These are phyloP conservation scores for Yamagishiella unicocca DNA, from an alignment of 139 green algal species.

Conservation along the genomic window DNA sequence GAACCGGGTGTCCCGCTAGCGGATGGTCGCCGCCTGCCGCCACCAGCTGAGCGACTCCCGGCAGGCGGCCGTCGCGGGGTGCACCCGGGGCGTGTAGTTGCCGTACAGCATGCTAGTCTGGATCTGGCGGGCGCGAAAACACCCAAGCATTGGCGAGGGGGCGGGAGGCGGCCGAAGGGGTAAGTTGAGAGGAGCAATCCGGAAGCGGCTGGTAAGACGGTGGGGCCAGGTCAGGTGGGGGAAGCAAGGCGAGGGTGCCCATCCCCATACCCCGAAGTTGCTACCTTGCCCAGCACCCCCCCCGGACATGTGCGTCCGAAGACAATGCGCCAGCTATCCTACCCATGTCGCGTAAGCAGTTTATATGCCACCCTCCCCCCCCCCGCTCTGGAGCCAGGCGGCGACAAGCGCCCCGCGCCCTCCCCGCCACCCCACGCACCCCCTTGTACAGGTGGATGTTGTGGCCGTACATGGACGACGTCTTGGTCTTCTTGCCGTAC, in stretches of 20 bases:
- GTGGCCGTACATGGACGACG: slow-evolving; percentile 46
- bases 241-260: too few relatives aligned
- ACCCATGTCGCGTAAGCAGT: too few relatives aligned
- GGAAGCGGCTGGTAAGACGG: too few relatives aligned
- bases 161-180: background rate
- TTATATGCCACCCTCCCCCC: too few relatives aligned
- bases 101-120: slow-evolving; percentile 44
- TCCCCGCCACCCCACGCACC: background rate
- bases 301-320: too few relatives aligned
- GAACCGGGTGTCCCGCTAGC: too few relatives aligned
- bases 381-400: background rate
- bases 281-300: too few relatives aligned
- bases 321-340: too few relatives aligned
- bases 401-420: background rate
- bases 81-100: slow-evolving; percentile 36
- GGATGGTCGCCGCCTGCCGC: background rate
- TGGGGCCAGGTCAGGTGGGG: too few relatives aligned
- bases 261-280: too few relatives aligned
- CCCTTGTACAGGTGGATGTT: slow-evolving; percentile 25
- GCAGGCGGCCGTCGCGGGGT: slow-evolving; percentile 44
- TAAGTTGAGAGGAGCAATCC: too few relatives aligned
- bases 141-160: too few relatives aligned
- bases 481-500: slow-evolving; percentile 20
- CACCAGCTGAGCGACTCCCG: slow-evolving; percentile 46
- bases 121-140: background rate